phyloP scores from a whole-genome alignment of 805 yeast species.

The Saturnispora saitoi region DNA sequence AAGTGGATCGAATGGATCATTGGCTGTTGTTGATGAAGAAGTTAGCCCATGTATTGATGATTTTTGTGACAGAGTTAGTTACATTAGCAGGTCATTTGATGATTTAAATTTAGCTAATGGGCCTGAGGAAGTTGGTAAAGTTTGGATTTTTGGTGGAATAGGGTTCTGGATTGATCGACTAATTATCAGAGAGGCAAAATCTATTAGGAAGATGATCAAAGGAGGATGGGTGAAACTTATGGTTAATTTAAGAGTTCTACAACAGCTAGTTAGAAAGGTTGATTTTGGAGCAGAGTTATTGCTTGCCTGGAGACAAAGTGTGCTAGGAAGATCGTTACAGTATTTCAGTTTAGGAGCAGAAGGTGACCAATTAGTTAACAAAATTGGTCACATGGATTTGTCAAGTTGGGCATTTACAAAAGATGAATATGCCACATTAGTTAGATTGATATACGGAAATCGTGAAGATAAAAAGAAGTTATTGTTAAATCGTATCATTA shows the following conservation, averaged over 20 bases:
- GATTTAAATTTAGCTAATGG: conserved; percentile 6
- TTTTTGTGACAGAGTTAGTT: conserved; percentile 13
- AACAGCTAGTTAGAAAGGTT: conserved; percentile 59
- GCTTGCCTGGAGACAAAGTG: not conserved
- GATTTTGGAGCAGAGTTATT: conserved; percentile 14
- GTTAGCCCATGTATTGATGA: conserved; percentile 12
- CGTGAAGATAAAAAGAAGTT: conserved; percentile 10
- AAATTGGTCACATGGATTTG: conserved; percentile 1
- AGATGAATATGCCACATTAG: conserved; percentile 42
- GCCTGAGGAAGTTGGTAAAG: conserved; percentile 2
- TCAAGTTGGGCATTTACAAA: conserved; percentile 24
- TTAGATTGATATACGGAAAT: conserved; percentile 44
- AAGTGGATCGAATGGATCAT: not conserved
- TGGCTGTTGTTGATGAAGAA: conserved; percentile 7
- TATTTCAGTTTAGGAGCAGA: conserved; percentile 41
- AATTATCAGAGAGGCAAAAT: conserved; percentile 43
- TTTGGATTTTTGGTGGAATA: conserved; percentile 14
- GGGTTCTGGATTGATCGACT: conserved; percentile 36
- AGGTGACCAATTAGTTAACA: conserved; percentile 11
- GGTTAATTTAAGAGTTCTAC: conserved; percentile 55
- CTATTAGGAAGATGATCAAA: conserved; percentile 42
- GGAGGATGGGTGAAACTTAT: conserved; percentile 53
- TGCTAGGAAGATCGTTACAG: conserved; percentile 32
- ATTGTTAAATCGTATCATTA: conserved; percentile 4
- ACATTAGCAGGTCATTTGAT: conserved; percentile 12